Conservation (phyloP, 371 early-diverging fungal genomes). For the Paraphysoderma sedebokerense region DNA sequence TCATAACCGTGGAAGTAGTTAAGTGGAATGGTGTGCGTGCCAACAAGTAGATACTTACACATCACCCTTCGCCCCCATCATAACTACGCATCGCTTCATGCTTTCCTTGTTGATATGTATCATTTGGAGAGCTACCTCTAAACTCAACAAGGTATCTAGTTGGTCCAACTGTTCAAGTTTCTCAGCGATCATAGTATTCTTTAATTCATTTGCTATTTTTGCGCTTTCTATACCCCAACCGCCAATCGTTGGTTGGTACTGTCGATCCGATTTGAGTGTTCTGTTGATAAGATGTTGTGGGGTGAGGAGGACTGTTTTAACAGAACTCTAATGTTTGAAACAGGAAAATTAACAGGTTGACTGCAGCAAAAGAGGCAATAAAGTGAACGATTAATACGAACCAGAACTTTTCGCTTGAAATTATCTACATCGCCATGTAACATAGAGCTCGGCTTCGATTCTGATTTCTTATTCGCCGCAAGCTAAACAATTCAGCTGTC, state of each 20-base stretch:
- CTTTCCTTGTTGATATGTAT: conserved; percentile 67
- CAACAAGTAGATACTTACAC: conserved; percentile 9
- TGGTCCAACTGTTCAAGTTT: conserved; percentile 18
- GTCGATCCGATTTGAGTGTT: no score
- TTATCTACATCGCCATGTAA: no score
- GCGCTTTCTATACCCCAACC: background rate
- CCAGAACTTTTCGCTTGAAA: no score
- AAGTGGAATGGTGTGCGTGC: background rate
- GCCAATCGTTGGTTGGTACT: background rate
- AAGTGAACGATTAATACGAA: no score
- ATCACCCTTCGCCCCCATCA: conserved; percentile 8
- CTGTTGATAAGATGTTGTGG: background rate
- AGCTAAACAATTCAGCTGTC: no score
- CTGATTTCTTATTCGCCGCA: no score
- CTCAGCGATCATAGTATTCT: background rate
- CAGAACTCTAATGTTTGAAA: no score
- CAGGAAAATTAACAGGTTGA: no score
- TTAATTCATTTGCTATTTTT: no score
- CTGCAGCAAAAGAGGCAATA: no score
- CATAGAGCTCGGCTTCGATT: no score
- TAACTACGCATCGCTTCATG: conserved; percentile 37
- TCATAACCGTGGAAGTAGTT: background rate
- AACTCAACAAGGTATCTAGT: conserved; percentile 43
- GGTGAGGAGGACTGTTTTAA: background rate
- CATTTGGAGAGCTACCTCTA: conserved; percentile 58